Evolutionary conservation across 495 filamentous ascomycete genomes (phyloP).

Genomic region (Tuber melanosporum): DNA sequence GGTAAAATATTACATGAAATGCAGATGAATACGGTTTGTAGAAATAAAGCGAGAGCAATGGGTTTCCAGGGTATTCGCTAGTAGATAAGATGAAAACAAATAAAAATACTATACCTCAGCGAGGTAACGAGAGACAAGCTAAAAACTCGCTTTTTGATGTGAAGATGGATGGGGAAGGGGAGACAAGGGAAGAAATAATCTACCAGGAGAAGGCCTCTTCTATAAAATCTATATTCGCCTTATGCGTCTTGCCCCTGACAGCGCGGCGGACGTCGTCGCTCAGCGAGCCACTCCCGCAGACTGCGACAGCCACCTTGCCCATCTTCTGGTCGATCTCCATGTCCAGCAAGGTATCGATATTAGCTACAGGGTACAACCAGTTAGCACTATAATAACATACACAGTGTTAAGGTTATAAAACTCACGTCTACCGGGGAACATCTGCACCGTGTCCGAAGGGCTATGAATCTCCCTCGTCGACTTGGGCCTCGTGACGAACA

Average conservation of each 20-base stretch:
- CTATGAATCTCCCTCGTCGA: constrained; percentile 73
- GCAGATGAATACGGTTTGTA: background rate
- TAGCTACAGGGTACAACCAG: constrained; percentile 41
- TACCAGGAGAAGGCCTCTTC: constrained; percentile 94
- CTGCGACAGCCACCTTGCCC: constrained; percentile 76
- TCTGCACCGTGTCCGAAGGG: constrained; percentile 75
- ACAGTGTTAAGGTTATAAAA: constrained; percentile 41
- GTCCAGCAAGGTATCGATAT: constrained; percentile 63
- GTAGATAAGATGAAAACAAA: background rate
- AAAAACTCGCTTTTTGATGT: constrained; percentile 27
- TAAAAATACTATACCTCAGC: background rate
- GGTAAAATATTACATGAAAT: background rate
- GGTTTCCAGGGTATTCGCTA: background rate
- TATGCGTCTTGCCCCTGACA: constrained; percentile 58
- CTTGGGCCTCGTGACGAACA: constrained; percentile 83
- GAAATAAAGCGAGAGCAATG: background rate
- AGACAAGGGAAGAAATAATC: background rate
- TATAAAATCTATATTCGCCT: constrained; percentile 72
- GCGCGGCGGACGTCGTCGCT: constrained; percentile 78
- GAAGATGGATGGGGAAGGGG: constrained; percentile 5
- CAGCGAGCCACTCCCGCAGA: constrained; percentile 84
- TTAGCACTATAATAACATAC: constrained; percentile 23
- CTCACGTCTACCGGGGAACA: constrained; percentile 67
- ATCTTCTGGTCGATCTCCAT: constrained; percentile 69
- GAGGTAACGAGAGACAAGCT: background rate